Conservation (phyloP, 1,284 basidiomycete species). For the Cryptococcus jaspeensis region DNA sequence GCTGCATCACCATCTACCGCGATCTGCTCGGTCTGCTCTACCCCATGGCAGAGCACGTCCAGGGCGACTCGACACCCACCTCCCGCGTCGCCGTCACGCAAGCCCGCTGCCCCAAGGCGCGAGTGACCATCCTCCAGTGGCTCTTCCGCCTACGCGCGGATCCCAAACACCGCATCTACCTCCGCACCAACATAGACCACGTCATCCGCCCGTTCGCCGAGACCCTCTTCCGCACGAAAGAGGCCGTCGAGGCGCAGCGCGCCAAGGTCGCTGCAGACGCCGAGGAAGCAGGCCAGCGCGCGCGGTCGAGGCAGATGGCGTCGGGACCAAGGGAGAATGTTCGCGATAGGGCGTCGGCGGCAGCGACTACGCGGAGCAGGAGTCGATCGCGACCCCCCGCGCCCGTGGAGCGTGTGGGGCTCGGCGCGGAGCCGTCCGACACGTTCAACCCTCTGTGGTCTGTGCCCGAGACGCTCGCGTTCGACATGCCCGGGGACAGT, state of each 20-base stretch:
- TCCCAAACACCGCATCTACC: conserved; percentile 83
- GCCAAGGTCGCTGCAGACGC: conserved; percentile 21
- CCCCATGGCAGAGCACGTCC: conserved; percentile 30
- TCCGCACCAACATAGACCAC: conserved; percentile 55
- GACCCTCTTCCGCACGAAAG: conserved; percentile 47
- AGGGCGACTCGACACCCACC: conserved; percentile 21
- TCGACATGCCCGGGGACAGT: conserved; percentile 64
- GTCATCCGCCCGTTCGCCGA: conserved; percentile 46
- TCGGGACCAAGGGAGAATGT: conserved; percentile 12
- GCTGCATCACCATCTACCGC: conserved; percentile 53
- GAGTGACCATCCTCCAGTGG: conserved; percentile 79
- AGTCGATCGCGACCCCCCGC: conserved; percentile 65
- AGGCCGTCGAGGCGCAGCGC: conserved; percentile 39
- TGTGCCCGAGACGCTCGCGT: conserved; percentile 70
- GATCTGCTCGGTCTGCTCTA: conserved; percentile 54
- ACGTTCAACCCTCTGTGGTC: conserved; percentile 67
- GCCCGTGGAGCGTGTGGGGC: conserved; percentile 6
- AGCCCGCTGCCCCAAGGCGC: conserved; percentile 60
- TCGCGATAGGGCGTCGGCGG: conserved; percentile 31
- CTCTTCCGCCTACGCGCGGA: conserved; percentile 86
- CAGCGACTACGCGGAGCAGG: conserved; percentile 52
- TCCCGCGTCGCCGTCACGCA: conserved; percentile 30
- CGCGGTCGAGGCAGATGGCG: conserved; percentile 6
- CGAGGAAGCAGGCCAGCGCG: conserved; percentile 30
- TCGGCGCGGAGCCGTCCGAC: conserved; percentile 29